Conservation (phyloP, 176 grass and related monocot species). For the Coix lacrymajobi region DNA sequence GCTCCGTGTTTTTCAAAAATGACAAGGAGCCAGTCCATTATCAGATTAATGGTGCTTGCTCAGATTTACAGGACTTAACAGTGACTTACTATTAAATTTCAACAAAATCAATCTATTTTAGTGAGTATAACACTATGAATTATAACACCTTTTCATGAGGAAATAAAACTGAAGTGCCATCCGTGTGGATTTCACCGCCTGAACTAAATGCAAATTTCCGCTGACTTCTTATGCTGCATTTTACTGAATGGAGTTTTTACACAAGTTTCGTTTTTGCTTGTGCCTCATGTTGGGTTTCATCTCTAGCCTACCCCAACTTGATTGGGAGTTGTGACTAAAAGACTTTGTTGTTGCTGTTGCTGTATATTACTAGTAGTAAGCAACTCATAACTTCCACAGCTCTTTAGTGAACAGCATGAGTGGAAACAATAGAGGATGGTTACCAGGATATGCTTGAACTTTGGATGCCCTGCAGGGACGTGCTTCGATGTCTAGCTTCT, state of each 20-base stretch:
- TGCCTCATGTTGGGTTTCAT: neutral
- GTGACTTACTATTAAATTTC: neutral
- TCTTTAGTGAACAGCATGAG: neutral
- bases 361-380: neutral
- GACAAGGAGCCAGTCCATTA: neutral
- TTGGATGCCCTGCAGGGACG: conserved; percentile 22
- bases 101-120: neutral
- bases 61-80: conserved; percentile 11
- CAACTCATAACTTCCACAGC: neutral
- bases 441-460: conserved; percentile 38
- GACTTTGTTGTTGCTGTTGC: neutral
- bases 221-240: neutral
- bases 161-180: conserved; percentile 2
- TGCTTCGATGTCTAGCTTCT: conserved; percentile 66
- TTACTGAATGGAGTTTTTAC: neutral
- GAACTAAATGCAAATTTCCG: neutral
- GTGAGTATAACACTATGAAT: neutral
- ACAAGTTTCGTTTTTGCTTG: neutral
- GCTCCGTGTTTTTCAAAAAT: neutral
- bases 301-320: neutral
- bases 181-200: neutral
- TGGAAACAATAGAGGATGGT: neutral
- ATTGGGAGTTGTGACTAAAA: neutral
- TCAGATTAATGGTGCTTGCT: neutral
- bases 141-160: neutral